Base-by-base conservation (phyloP, 495 filamentous ascomycete genomes). In the Bacidia rubella region DNA sequence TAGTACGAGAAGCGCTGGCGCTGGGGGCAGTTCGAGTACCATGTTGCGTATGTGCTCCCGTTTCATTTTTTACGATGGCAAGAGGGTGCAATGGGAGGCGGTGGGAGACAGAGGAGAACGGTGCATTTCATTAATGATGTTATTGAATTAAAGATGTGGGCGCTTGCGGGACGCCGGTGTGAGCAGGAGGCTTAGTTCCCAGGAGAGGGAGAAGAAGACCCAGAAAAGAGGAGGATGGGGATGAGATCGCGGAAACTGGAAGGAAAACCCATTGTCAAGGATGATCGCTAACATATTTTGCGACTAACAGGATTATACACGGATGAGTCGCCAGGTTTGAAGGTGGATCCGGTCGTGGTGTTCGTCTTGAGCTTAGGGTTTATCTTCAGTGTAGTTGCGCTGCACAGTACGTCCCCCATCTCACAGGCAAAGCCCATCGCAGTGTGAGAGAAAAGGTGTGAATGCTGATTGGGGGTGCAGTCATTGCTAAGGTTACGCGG, bases 281-380 rank as follows among this genome's bases (percentile, higher is more conserved):
- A n/a, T n/a, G n/a, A n/a, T n/a, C n/a, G n/a, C n/a, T n/a, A n/a
- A n/a, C n/a, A n/a, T n/a, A n/a, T n/a, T 35, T 35, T 7, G 39
- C 12, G 2, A 25, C 15, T 17, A 45, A 55, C 57, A 85, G 81
- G 73, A 69, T 84, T 98, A n/a, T 98, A 98, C 78, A 98, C 92
- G 38, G 92, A 98, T 64, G 92, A 98, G 76, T 87, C 82, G 57
- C 90, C 93, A 53, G 92, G 92, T 54, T 70, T 98, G 57, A 90
- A 95, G 68, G 92, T 98, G 53, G 92, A 98, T 65, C 92, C 92
- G 19, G 90, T 98, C 35, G 88, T 98, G 48, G 92, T 98, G 43
- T 74, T 98, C 63, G 90, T 94, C 55, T 77, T 98, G 57, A 89
- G 83, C 57, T 75, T 98, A 57, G 92, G 90, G 41, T 98, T 98